Evolutionary conservation across 257 asterid genomes (phyloP), one percentile per base, ranked within the genome.

Genomic region (Apocynum venetum): DNA sequence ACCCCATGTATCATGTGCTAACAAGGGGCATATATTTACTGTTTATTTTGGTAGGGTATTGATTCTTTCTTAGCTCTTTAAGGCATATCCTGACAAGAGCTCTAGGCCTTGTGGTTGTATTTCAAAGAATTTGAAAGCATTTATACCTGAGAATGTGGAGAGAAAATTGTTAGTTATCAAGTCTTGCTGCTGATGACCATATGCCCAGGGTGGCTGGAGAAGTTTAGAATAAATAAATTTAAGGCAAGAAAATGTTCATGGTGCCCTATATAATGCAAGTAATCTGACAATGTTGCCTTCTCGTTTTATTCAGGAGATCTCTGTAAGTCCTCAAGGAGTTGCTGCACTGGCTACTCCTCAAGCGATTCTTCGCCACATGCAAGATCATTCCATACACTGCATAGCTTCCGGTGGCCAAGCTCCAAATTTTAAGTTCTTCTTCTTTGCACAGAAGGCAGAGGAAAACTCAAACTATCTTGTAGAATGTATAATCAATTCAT

Each of bases 391-490:
- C 36, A 88, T 96, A 80, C 88, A 87, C 87, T 96, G 99, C 91
- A 87, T 96, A 76, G 98, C 99, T 63, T 96, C 99, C 11, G 99
- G 99, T 61, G 97, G 98, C 65, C 99, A 93, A 77, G 89, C 98
- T 13, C 98, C 99, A 0, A 92, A 91, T 80, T 93, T 90, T 19
- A 93, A 93, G 89, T 93, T 90, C 92, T 96, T 96, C 88, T 92
- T 96, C 92, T 86, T 88, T 20, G 96, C 96, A 43, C 97, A 91
- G 73, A 90, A 89, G 75, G 95, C 87, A 52, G 93, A 89, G 43
- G 96, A 85, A 63, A 64, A 91, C 1, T 83, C 90, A 4, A 85
- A 88, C 51, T 96, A 88, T 85, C 96, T 93, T 19, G 94, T 90
- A 46, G 99, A 96, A 87, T 90, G 97, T 75, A 66, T 93, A 57